Evolutionary conservation across 2,329 filamentous ascomycete genomes (phyloP).

Genomic region (Rhynchosporium graminicola): DNA sequence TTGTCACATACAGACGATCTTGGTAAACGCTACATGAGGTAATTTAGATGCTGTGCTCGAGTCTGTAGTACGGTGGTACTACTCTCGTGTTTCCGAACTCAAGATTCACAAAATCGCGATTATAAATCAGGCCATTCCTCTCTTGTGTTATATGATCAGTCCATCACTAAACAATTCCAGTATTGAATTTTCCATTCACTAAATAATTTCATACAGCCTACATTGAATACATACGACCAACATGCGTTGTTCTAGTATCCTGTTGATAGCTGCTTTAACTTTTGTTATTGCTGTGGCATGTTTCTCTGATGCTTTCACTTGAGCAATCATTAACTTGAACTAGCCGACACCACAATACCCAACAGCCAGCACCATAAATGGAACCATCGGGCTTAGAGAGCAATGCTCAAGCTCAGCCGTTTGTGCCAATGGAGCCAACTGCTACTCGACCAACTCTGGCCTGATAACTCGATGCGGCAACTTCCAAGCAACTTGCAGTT

Average conservation of each 20-base stretch:
- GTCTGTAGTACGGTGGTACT: not conserved
- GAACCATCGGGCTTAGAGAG: conserved; percentile 18
- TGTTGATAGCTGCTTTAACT: not conserved
- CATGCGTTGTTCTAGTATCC: not conserved
- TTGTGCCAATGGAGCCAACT: conserved; percentile 25
- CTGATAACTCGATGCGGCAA: conserved; percentile 22
- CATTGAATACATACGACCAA: not conserved
- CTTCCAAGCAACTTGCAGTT: conserved; percentile 20
- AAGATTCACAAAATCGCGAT: not conserved
- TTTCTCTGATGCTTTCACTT: not conserved
- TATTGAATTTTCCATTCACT: not conserved
- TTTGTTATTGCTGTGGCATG: conserved; percentile 3
- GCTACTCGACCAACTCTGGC: conserved; percentile 20
- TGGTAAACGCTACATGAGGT: not conserved
- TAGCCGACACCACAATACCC: not conserved
- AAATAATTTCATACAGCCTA: not conserved
- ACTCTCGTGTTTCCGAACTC: not conserved
- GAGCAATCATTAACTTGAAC: not conserved
- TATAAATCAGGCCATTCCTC: not conserved
- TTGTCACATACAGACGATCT: not conserved
- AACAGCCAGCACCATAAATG: conserved; percentile 7
- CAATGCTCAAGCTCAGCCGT: conserved; percentile 18
- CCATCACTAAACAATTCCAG: not conserved
- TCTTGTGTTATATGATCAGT: no score
- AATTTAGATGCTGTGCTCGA: not conserved